A percentile compares a stretch with the other conserved stretches of the same genome.
These are phyloP conservation scores for Moniliophthora roreri DNA, from an alignment of 1,284 basidiomycete species.

Conservation along the genomic window DNA sequence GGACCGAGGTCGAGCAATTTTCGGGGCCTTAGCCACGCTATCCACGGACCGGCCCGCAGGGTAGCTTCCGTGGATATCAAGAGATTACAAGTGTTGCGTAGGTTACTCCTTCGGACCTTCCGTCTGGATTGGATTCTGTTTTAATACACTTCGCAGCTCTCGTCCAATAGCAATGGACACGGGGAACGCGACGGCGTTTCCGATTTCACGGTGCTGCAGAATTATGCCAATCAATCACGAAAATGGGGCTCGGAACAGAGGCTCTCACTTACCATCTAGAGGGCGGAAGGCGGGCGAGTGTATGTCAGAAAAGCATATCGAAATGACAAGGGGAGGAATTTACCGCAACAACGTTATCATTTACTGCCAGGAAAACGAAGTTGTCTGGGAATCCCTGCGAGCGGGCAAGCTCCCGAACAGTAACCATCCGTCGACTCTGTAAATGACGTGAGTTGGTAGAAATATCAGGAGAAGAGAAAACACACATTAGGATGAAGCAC, in stretches of 20 bases:
- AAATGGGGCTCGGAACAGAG: no score
- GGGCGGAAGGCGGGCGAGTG: background rate
- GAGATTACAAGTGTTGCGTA: no score
- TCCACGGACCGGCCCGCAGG: no score
- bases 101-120: no score
- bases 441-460: background rate
- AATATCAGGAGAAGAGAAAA: background rate
- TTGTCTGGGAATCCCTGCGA: slow-evolving; percentile 77
- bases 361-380: slow-evolving; percentile 57
- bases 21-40: no score
- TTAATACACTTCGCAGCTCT: slow-evolving; percentile 38
- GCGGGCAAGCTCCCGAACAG: slow-evolving; percentile 71
- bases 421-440: slow-evolving; percentile 64
- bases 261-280: slow-evolving; percentile 13
- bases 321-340: slow-evolving; percentile 23
- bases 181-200: slow-evolving; percentile 72
- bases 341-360: slow-evolving; percentile 58
- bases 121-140: background rate
- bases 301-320: background rate
- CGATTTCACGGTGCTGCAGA: slow-evolving; percentile 66
- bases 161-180: slow-evolving; percentile 61
- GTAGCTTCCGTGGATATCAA: no score
- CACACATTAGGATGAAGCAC: slow-evolving; percentile 66
- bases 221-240: no score
- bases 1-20: no score